A percentile compares a stretch with the other conserved stretches of the same genome.
phyloP scores from a whole-genome alignment of 2,329 filamentous ascomycete species.

The Tricladium varicosporioides region DNA sequence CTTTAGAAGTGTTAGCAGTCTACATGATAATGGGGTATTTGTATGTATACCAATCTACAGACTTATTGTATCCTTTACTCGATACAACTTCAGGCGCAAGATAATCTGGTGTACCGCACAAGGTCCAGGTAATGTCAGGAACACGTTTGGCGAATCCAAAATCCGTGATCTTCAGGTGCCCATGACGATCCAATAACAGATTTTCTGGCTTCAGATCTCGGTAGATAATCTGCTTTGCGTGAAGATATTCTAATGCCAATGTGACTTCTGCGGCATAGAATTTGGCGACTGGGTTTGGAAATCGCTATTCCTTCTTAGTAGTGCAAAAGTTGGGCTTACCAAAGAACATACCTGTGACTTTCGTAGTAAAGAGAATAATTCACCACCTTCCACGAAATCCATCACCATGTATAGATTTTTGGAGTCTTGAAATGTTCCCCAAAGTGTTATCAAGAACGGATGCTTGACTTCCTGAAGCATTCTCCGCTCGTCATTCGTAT shows the following conservation, averaged over 20 bases:
- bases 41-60: conserved; percentile 84
- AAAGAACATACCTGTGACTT: conserved; percentile 71
- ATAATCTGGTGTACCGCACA: conserved; percentile 97
- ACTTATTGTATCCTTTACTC: conserved; percentile 99
- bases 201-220: conserved; percentile 97
- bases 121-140: conserved; percentile 97
- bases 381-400: conserved; percentile 98
- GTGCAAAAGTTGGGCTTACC: neutral
- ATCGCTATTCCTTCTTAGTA: conserved; percentile 60
- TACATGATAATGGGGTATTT: conserved; percentile 7
- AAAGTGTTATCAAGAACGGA: conserved; percentile 94
- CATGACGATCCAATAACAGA: conserved; percentile 84
- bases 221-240: conserved; percentile 95
- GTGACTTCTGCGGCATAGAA: conserved; percentile 99
- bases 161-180: conserved; percentile 95
- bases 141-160: conserved; percentile 99
- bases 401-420: conserved; percentile 99
- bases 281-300: conserved; percentile 97
- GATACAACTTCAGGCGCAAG: conserved; percentile 97
- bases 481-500: conserved; percentile 94
- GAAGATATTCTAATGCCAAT: conserved; percentile 90
- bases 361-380: conserved; percentile 90
- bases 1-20: conserved; percentile 44
- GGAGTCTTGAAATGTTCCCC: conserved; percentile 96
- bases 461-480: conserved; percentile 98